Evolutionary conservation across 2,329 filamentous ascomycete species (phyloP).

Genomic region (Cercospora sp.): DNA sequence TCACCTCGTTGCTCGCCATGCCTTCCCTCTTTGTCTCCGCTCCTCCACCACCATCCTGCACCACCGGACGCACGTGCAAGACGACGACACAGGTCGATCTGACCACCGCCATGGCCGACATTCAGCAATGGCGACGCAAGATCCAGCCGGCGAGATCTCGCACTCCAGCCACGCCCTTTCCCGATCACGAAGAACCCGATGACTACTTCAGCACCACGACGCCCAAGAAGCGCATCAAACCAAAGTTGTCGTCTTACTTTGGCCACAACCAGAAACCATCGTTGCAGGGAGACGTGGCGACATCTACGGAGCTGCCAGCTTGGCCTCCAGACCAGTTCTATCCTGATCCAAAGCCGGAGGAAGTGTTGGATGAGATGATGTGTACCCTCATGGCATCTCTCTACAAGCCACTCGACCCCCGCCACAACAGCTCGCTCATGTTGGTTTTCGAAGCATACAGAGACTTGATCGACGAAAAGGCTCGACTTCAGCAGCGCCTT

Average conservation of each 20-base stretch:
- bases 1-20: not conserved
- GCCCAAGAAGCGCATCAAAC: conserved; percentile 41
- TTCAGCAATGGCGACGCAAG: conserved; percentile 40
- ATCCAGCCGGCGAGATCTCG: conserved; percentile 38
- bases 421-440: conserved; percentile 44
- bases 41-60: not conserved
- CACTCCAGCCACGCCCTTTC: conserved; percentile 30
- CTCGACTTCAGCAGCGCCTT: conserved; percentile 34
- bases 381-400: conserved; percentile 36
- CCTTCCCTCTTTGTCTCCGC: not conserved
- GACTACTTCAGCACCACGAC: conserved; percentile 34
- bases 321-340: conserved; percentile 34
- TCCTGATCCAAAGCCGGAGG: conserved; percentile 34
- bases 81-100: not conserved
- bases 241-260: conserved; percentile 46
- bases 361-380: conserved; percentile 38
- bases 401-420: conserved; percentile 32
- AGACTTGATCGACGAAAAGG: conserved; percentile 41
- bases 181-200: conserved; percentile 37
- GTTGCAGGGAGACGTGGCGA: conserved; percentile 17
- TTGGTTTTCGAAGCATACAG: conserved; percentile 48
- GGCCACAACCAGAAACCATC: conserved; percentile 20
- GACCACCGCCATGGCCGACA: conserved; percentile 36
- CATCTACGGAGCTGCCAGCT: conserved; percentile 26
- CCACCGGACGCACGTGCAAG: not conserved